phyloP scores from a whole-genome alignment of 2,329 filamentous ascomycete genomes.

The Sclerotinia borealis region DNA sequence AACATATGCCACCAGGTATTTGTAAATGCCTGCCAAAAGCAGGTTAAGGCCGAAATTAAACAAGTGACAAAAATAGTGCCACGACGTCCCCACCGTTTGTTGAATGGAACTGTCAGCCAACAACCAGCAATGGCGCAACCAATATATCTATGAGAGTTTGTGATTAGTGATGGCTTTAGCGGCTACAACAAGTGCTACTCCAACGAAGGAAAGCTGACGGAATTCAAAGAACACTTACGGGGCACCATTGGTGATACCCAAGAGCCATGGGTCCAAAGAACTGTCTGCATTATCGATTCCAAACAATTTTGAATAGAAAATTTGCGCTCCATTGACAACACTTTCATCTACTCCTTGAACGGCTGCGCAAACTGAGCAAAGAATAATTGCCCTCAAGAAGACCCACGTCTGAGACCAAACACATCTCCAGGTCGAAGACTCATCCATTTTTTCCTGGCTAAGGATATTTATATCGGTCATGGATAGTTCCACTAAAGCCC shows the following conservation, averaged over 20 bases:
- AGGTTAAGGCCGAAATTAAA: conserved; percentile 50
- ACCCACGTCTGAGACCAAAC: conserved; percentile 64
- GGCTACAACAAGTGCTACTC: not conserved
- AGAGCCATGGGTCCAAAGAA: conserved; percentile 45
- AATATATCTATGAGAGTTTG: conserved; percentile 39
- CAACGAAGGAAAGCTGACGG: not conserved
- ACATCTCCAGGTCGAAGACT: too few species aligned
- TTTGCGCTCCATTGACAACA: conserved; percentile 62
- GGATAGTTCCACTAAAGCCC: conserved; percentile 41
- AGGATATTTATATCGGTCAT: conserved; percentile 52
- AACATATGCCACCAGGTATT: conserved; percentile 65
- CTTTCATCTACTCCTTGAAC: conserved; percentile 68
- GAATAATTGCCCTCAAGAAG: conserved; percentile 44
- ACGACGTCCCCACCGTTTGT: conserved; percentile 61
- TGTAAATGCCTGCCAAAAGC: conserved; percentile 46
- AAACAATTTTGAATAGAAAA: conserved; percentile 57
- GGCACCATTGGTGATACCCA: conserved; percentile 55
- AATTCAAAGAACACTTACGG: conserved; percentile 31
- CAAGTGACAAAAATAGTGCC: conserved; percentile 68
- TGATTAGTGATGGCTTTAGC: not conserved
- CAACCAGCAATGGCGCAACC: conserved; percentile 64
- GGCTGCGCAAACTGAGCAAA: conserved; percentile 62
- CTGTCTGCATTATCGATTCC: conserved; percentile 48
- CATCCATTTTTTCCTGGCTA: conserved; percentile 55
- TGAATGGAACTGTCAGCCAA: conserved; percentile 69